Evolutionary conservation across 805 yeast species (phyloP), one percentile per base, ranked within the genome.

Genomic region (Myxozyma geophila): DNA sequence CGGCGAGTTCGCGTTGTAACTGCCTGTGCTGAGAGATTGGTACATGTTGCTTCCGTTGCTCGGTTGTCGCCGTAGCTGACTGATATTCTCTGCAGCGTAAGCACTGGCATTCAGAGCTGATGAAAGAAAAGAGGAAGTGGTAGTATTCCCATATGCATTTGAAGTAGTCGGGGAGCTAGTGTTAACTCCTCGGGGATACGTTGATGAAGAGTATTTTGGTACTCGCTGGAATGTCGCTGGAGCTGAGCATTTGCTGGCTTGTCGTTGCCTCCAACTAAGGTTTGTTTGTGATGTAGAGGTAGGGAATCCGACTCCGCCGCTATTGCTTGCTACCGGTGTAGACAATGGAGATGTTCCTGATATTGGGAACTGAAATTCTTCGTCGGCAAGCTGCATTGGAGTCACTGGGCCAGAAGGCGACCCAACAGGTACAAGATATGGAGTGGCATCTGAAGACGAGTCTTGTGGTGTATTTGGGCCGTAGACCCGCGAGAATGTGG

Each of bases 331-430:
- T 19, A 40, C 36, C 15, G 43, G 35, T 15, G 43, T 54, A 12
- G 51, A 17, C 23, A 10, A 15, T 8, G 58, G 50, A 9, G 51
- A 33, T 8, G 51, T 19, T 35, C 51, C 53, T 4, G 60, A 15
- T 9, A 23, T 15, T 28, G 66, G 62, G 39, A 63, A 62, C 54
- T 46, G 61, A 33, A 63, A 62, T 21, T 65, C 68, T n/a, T 65
- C 68, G 43, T 65, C 68, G 12, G 67, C 62, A 8, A 65, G 67
- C 52, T 53, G 64, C 68, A 65, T 65, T 6, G 68, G 68, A 33
- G 68, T 65, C 37, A 65, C 66, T 13, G 68, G 67, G 4, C 68
- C 68, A 7, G 46, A 33, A 6, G 68, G 68, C 4, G 68, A 65
- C 8, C 68, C 68, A 3, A 59, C 62, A 4, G 68, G 68, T 21